These are phyloP conservation scores for Crithidia expoeki DNA, from an alignment of 208 protist genomes.

Conservation along the genomic window DNA sequence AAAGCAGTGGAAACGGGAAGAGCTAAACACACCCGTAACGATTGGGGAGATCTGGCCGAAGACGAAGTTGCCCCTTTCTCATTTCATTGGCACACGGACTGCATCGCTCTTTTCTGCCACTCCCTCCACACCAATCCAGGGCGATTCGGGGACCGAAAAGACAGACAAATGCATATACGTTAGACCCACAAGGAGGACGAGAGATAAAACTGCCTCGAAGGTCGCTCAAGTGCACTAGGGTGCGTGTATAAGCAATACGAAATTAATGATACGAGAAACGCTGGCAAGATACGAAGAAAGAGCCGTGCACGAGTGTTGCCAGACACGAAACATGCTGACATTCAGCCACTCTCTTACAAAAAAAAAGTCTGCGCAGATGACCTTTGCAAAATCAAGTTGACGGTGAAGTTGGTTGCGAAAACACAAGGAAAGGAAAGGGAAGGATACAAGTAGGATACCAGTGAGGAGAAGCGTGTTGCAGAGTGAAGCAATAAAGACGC, in stretches of 20 bases:
- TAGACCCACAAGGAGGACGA: neutral
- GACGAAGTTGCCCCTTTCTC: no score
- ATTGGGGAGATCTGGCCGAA: no score
- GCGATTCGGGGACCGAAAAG: neutral
- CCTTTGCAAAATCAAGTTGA: neutral
- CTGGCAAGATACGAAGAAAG: conserved; percentile 7
- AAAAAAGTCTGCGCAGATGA: neutral
- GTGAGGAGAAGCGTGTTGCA: neutral
- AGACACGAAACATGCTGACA: neutral
- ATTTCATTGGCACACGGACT: no score
- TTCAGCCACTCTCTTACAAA: neutral
- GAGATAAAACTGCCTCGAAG: neutral
- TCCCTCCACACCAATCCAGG: no score
- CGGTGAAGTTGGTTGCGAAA: neutral
- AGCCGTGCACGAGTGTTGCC: no score
- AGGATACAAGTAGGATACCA: neutral
- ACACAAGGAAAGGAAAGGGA: neutral
- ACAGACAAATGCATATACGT: neutral
- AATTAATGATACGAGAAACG: neutral
- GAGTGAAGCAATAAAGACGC: neutral
- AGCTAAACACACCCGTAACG: no score
- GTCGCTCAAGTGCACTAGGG: conserved; percentile 4
- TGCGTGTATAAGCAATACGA: neutral
- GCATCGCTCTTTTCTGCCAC: no score
- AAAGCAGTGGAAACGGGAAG: no score